phyloP scores from a whole-genome alignment of 352 stramenopile species.

The Pythium grandisporangium region DNA sequence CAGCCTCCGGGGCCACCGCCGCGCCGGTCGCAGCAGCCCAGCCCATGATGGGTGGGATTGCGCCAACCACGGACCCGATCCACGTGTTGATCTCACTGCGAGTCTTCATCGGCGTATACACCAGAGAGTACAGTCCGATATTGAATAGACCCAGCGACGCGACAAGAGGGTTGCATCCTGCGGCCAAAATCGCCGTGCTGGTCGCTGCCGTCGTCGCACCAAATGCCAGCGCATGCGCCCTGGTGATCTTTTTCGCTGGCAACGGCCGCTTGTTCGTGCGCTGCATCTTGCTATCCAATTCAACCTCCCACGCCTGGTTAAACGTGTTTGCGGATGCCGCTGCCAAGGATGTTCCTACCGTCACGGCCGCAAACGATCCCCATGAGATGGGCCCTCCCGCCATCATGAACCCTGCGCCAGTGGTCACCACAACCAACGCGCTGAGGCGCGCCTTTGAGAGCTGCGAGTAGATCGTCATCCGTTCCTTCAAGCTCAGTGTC shows the following conservation, averaged over 20 bases:
- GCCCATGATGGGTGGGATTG: constrained; percentile 97
- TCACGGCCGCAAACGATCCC: constrained; percentile 81
- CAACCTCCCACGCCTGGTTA: constrained; percentile 97
- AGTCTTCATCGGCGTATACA: constrained; percentile 99
- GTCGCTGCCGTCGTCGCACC: constrained; percentile 77
- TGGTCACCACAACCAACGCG: constrained; percentile 95
- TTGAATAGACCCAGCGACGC: constrained; percentile 94
- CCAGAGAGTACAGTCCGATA: constrained; percentile 95
- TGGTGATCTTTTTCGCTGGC: constrained; percentile 79
- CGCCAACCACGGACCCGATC: constrained; percentile 97
- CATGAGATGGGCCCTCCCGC: constrained; percentile 90
- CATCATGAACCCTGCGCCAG: constrained; percentile 93
- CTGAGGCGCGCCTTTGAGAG: constrained; percentile 93
- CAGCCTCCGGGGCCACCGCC: constrained; percentile 56
- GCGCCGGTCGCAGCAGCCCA: constrained; percentile 93
- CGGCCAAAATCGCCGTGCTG: constrained; percentile 86
- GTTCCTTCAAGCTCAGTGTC: constrained; percentile 49
- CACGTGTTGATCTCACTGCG: constrained; percentile 97
- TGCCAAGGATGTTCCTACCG: constrained; percentile 93
- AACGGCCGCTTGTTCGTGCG: constrained; percentile 93
- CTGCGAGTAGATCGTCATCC: constrained; percentile 76
- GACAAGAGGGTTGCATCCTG: constrained; percentile 93
- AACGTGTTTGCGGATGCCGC: constrained; percentile 93
- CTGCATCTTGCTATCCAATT: constrained; percentile 95
- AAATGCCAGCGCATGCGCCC: constrained; percentile 73